Evolutionary conservation across 345 rosid species (phyloP).

Genomic region (Gossypium stocksii): DNA sequence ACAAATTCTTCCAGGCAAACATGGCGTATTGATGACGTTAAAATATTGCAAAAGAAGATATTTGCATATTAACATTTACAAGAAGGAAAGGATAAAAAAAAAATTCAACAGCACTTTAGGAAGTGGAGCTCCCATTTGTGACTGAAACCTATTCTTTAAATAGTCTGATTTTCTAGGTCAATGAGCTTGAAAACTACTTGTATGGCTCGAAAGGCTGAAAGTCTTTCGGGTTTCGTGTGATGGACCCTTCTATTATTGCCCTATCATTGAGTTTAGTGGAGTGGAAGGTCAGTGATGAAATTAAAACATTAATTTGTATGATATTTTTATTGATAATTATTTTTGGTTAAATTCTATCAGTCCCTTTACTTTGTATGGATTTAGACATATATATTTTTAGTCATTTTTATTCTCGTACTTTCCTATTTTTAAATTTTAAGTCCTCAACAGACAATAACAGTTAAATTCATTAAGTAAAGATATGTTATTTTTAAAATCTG

Average conservation of each 20-base stretch:
- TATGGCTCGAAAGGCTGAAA: background rate
- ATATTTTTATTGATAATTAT: too few species aligned
- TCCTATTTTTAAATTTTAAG: too few species aligned
- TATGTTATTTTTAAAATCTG: too few species aligned
- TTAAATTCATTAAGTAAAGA: too few species aligned
- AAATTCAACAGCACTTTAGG: background rate
- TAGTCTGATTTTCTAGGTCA: background rate
- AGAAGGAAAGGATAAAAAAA: background rate
- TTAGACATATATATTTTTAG: too few species aligned
- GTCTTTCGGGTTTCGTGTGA: background rate
- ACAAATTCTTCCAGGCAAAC: background rate
- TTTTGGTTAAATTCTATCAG: too few species aligned
- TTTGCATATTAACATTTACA: background rate
- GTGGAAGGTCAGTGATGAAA: background rate
- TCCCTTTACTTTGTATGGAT: too few species aligned
- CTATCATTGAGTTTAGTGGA: background rate
- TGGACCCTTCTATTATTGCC: slow-evolving; percentile 3
- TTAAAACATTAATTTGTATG: too few species aligned
- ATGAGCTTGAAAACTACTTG: background rate
- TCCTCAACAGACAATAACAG: too few species aligned
- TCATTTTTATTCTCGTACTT: too few species aligned
- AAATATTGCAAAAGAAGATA: background rate
- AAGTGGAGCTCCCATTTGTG: background rate
- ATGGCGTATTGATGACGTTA: background rate
- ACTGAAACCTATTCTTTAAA: background rate